Evolutionary conservation across 305 asterid genomes (phyloP).

Genomic region (Plantago lanceolata): DNA sequence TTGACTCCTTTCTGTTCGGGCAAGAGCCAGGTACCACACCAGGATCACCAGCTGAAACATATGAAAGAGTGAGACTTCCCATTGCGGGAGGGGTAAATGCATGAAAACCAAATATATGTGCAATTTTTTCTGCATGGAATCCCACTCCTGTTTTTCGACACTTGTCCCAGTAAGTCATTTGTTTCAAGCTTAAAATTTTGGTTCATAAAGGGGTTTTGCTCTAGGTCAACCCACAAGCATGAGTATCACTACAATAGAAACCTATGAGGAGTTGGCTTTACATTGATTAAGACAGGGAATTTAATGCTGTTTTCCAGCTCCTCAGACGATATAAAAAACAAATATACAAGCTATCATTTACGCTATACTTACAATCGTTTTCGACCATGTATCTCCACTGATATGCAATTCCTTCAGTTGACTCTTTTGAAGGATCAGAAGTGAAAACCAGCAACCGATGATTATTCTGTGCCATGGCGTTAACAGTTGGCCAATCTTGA

Average conservation of each 20-base stretch:
- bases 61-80: conserved; percentile 22
- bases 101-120: conserved; percentile 5
- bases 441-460: conserved; percentile 83
- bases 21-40: conserved; percentile 77
- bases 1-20: conserved; percentile 84
- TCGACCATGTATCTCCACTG: conserved; percentile 98
- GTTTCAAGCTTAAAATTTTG: too few species aligned
- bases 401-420: conserved; percentile 79
- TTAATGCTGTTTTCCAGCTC: too few species aligned
- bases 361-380: conserved; percentile 65
- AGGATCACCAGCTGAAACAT: conserved; percentile 88
- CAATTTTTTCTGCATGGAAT: too few species aligned
- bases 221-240: too few species aligned
- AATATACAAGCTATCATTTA: conserved; percentile 16
- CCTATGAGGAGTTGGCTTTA: too few species aligned
- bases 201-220: too few species aligned
- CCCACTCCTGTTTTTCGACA: too few species aligned
- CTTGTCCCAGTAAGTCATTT: too few species aligned
- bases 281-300: too few species aligned
- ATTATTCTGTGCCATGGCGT: conserved; percentile 64
- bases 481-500: conserved; percentile 79
- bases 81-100: background rate
- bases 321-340: background rate
- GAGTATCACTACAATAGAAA: too few species aligned
- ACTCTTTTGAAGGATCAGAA: conserved; percentile 88